phyloP scores from a whole-genome alignment of 352 stramenopile genomes.

The Phytophthora pini region DNA sequence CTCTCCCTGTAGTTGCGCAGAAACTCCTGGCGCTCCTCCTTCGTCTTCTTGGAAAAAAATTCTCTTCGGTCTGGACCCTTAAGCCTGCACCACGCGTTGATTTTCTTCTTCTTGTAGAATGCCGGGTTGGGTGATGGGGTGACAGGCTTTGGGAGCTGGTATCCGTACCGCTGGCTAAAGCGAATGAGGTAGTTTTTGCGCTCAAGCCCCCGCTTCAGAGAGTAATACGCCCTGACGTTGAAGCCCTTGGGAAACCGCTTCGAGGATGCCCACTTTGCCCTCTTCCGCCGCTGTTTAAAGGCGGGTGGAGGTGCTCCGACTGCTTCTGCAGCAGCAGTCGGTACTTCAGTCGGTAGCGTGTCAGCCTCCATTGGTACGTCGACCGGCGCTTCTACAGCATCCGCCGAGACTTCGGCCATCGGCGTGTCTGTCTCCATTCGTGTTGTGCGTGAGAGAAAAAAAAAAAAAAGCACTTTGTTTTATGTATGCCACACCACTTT shows the following conservation, averaged over 20 bases:
- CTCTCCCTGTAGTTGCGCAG: too few relatives aligned
- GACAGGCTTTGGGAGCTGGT: not conserved
- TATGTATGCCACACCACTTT: constrained; percentile 18
- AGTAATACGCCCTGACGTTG: constrained; percentile 12
- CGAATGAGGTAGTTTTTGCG: constrained; percentile 26
- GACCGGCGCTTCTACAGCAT: not conserved
- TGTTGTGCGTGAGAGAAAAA: not conserved
- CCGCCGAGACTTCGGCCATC: not conserved
- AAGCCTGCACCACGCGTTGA: not conserved
- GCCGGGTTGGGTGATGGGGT: constrained; percentile 1
- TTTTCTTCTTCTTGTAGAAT: not conserved
- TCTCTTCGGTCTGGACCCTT: constrained; percentile 7
- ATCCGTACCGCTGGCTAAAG: constrained; percentile 7
- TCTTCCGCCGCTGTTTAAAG: too few relatives aligned
- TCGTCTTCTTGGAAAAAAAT: constrained; percentile 5
- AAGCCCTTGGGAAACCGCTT: constrained; percentile 17
- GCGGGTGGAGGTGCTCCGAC: too few relatives aligned
- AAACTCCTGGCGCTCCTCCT: not conserved
- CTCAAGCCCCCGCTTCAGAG: constrained; percentile 18
- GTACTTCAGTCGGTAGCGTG: too few relatives aligned
- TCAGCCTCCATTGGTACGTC: not conserved
- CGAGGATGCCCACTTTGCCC: too few relatives aligned
- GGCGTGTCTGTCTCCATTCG: constrained; percentile 29
- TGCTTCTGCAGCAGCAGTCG: too few relatives aligned
- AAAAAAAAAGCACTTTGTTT: not conserved